phyloP scores from a whole-genome alignment of 78 protist species.

The slime mould (Dictyostelium discoideum) region dicty_2.7 NC_007090.3:5289001-5289500 shows the following conservation, averaged over 20 bases:
- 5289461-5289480: conserved; percentile 25
- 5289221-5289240: conserved; percentile 7
- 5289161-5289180: conserved; percentile 31
- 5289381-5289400: conserved; percentile 59
- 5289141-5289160: conserved; percentile 74
- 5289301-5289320: conserved; percentile 13
- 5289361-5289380: conserved; percentile 54
- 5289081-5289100: background rate
- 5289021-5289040: background rate
- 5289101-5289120: conserved; percentile 32
- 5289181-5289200: conserved; percentile 19
- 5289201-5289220: background rate
- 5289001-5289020: background rate
- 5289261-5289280: conserved; percentile 52
- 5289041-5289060: too few relatives aligned
- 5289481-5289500: too few relatives aligned
- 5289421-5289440: conserved; percentile 5
- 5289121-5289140: conserved; percentile 34
- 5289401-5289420: conserved; percentile 57
- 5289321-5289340: conserved; percentile 11
- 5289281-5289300: conserved; percentile 19
- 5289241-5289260: conserved; percentile 12
- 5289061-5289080: too few relatives aligned
- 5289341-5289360: conserved; percentile 26
- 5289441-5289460: background rate